Base-by-base conservation (phyloP, 2,329 filamentous ascomycete species). In the Alternaria rosae region DNA sequence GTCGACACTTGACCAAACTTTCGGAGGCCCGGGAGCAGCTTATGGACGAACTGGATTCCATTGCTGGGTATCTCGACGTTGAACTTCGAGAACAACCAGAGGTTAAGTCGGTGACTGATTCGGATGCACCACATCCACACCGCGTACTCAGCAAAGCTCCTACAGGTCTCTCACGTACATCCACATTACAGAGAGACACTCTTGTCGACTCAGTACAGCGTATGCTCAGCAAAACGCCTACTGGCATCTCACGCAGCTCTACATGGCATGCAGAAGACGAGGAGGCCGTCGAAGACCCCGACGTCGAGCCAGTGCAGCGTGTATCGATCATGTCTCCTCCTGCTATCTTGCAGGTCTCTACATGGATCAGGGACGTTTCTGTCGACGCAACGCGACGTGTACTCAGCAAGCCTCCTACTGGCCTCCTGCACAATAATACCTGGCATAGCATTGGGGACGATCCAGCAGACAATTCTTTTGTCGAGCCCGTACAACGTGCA, bases 31-130 rank as follows among this genome's bases (percentile, higher is more conserved):
- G 65, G 10, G 66, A 64, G 12, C 70, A 70, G 42, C 44, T 73
- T 7, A 70, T 72, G 61, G 64, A 70, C 38, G 67, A 74, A 42
- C 57, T 75, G n/a, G 75, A 80, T 38, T 64, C 68, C 11, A 73
- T 76, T 30, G 70, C 71, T 7, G 69, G 73, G 59, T 70, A 75
- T 38, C 67, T 74, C 13, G 67, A 67, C 51, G 58, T 73, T 11
- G 72, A 75, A 30, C 65, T 70, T 21, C 55, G 69, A 25, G 61
- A 66, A 13, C 58, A 58, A 25, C 42, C 38, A 17, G 42, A 47
- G 10, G 35, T 60, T 15, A 21, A 32, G 17, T 9, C 10, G 12
- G 23, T 28, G 13, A 6, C 17, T 11, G 12, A 57, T 32, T 54
- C 61, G 12, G 15, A 66, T 15, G 47, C 28, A 35, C 17, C 12